Evolutionary conservation across 1,139 yeast genomes (phyloP).

Genomic region (Yamadazyma blattariae): DNA sequence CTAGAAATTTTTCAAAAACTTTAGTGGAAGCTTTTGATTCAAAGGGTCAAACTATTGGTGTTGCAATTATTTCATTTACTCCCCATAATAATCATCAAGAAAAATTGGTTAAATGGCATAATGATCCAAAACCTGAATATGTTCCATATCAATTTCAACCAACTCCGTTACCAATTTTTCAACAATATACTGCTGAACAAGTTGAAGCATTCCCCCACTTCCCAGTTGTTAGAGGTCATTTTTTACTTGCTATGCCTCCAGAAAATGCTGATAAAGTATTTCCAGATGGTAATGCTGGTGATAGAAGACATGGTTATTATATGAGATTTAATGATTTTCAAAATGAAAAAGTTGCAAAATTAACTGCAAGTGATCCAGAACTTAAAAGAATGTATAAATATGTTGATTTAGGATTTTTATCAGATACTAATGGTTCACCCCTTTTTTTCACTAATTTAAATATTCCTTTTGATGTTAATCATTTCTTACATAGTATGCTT

Average conservation of each 20-base stretch:
- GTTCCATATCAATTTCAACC: conserved; percentile 30
- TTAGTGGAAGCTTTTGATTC: conserved; percentile 32
- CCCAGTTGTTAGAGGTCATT: background rate
- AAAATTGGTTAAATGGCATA: conserved; percentile 13
- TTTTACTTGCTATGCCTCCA: background rate
- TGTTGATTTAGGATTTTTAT: conserved; percentile 23
- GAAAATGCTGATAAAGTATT: background rate
- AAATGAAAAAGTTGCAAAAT: background rate
- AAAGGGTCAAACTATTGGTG: conserved; percentile 26
- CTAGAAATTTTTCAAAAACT: conserved; percentile 34
- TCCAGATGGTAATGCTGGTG: conserved; percentile 18
- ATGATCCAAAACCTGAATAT: conserved; percentile 9
- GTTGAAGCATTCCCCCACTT: background rate
- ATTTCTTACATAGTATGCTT: conserved; percentile 28
- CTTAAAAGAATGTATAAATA: conserved; percentile 20
- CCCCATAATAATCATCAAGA: conserved; percentile 22
- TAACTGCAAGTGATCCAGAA: conserved; percentile 26
- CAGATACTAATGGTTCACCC: conserved; percentile 32
- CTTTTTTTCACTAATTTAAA: conserved; percentile 29
- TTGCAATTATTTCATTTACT: conserved; percentile 31
- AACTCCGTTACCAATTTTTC: conserved; percentile 26
- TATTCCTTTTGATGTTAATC: conserved; percentile 16
- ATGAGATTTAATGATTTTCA: conserved; percentile 22
- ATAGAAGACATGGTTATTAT: conserved; percentile 30
- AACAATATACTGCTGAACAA: conserved; percentile 22